These are phyloP conservation scores for Fusarium concolor DNA, from an alignment of 2,329 filamentous ascomycete genomes.

Conservation along the genomic window DNA sequence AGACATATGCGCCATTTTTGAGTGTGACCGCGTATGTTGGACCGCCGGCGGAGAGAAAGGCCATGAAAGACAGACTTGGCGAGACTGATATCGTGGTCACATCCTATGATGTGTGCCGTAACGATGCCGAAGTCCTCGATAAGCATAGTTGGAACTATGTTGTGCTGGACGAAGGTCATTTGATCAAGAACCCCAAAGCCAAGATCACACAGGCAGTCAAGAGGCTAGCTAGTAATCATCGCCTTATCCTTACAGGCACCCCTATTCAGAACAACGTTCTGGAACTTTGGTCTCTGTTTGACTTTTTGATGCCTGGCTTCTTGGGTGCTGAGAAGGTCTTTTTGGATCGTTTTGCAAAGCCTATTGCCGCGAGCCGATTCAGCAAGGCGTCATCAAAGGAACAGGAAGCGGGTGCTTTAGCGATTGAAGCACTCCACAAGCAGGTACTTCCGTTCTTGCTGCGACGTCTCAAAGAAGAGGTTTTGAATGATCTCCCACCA, in stretches of 20 bases:
- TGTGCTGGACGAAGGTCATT: slow-evolving; percentile 94
- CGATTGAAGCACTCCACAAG: slow-evolving; percentile 98
- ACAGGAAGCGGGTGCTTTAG: slow-evolving; percentile 94
- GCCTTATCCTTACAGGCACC: slow-evolving; percentile 94
- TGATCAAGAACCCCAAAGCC: slow-evolving; percentile 98
- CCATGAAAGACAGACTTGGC: slow-evolving; percentile 75
- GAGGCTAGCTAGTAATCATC: slow-evolving; percentile 88
- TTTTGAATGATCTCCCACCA: slow-evolving; percentile 92
- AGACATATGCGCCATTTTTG: slow-evolving; percentile 94
- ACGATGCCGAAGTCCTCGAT: slow-evolving; percentile 87
- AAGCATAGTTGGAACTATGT: slow-evolving; percentile 96
- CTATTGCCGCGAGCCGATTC: slow-evolving; percentile 92
- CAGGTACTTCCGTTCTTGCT: slow-evolving; percentile 97
- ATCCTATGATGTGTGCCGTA: slow-evolving; percentile 97
- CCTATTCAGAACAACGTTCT: slow-evolving; percentile 98
- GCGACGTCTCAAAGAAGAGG: slow-evolving; percentile 96
- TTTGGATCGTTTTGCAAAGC: slow-evolving; percentile 92
- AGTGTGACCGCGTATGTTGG: slow-evolving; percentile 92
- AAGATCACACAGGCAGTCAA: slow-evolving; percentile 97
- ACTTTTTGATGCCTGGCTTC: slow-evolving; percentile 99
- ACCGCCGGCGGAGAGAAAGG: slow-evolving; percentile 81
- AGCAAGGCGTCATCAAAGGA: slow-evolving; percentile 98
- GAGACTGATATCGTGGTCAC: slow-evolving; percentile 94
- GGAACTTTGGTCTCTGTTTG: slow-evolving; percentile 97
- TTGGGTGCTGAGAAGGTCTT: slow-evolving; percentile 96